A percentile compares a stretch with the other conserved stretches of the same genome.
Conservation (phyloP, 495 filamentous ascomycete species). For the Penicillium maclennaniae region DNA sequence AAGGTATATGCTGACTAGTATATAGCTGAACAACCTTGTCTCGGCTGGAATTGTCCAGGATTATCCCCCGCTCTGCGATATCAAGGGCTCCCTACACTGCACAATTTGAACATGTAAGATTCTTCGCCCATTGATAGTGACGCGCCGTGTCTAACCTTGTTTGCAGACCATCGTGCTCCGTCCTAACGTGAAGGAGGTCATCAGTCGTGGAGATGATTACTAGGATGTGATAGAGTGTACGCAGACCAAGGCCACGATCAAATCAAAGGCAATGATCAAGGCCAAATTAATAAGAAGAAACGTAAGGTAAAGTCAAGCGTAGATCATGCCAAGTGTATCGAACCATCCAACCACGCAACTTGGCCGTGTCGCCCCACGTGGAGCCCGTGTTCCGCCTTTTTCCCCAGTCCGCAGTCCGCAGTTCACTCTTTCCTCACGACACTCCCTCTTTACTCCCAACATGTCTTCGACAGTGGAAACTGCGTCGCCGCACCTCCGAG, state of each 20-base stretch:
- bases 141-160: conserved; percentile 1
- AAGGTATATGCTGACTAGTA: conserved; percentile 16
- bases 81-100: conserved; percentile 95
- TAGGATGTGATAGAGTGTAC: conserved; percentile 33
- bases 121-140: conserved; percentile 5
- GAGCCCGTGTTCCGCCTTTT: conserved; percentile 26
- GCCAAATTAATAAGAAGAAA: neutral
- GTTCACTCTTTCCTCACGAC: conserved; percentile 10
- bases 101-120: conserved; percentile 87
- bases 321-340: conserved; percentile 14
- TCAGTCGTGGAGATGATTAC: conserved; percentile 89
- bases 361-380: conserved; percentile 40
- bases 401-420: neutral
- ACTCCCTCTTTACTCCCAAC: conserved; percentile 15
- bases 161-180: conserved; percentile 77
- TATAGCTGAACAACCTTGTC: conserved; percentile 82
- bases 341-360: conserved; percentile 21
- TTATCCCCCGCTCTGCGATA: conserved; percentile 84
- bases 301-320: neutral
- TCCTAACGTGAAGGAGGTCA: conserved; percentile 87
- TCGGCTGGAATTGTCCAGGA: conserved; percentile 79
- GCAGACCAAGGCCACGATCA: neutral
- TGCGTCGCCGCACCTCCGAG: conserved; percentile 36
- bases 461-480: conserved; percentile 37
- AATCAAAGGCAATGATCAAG: neutral